Conservation (phyloP, 2,329 filamentous ascomycete genomes). For the Aspergillus unguis region DNA sequence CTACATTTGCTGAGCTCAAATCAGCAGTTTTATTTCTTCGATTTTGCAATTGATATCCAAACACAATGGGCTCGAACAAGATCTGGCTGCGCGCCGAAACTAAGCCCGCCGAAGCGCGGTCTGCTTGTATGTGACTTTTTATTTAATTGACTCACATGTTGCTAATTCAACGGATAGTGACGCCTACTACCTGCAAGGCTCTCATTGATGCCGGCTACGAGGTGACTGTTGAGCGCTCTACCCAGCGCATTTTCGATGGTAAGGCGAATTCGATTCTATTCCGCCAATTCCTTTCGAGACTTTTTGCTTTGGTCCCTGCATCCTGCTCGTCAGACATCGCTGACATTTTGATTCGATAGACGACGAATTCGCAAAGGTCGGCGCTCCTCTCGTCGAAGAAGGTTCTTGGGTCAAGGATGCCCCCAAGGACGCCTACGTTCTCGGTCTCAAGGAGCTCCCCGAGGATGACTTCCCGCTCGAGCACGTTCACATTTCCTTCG, state of each 20-base stretch:
- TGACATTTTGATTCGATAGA: conserved; percentile 22
- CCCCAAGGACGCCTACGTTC: conserved; percentile 65
- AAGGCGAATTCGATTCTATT: conserved; percentile 10
- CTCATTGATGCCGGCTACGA: conserved; percentile 67
- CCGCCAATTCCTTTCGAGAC: too few species aligned
- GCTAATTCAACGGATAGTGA: conserved; percentile 34
- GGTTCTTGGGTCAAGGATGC: conserved; percentile 64
- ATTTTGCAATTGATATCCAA: conserved; percentile 16
- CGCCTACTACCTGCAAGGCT: conserved; percentile 54
- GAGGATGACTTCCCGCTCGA: conserved; percentile 67
- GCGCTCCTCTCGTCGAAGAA: conserved; percentile 63
- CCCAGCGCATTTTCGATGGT: conserved; percentile 60
- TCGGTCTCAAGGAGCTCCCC: conserved; percentile 75
- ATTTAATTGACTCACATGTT: conserved; percentile 1
- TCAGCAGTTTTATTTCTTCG: conserved; percentile 1
- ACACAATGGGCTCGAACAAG: conserved; percentile 33
- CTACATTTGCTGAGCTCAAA: conserved; percentile 3
- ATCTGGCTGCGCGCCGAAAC: conserved; percentile 59
- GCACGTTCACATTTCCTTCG: conserved; percentile 70
- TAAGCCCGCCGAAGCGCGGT: conserved; percentile 58
- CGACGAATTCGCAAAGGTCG: conserved; percentile 44
- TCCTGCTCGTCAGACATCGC: neutral
- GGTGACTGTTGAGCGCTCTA: conserved; percentile 64
- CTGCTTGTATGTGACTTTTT: conserved; percentile 38
- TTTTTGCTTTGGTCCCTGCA: too few species aligned